These are phyloP conservation scores for Stagonosporopsis tanaceti DNA, from an alignment of 2,329 filamentous ascomycete genomes.

Conservation along the genomic window DNA sequence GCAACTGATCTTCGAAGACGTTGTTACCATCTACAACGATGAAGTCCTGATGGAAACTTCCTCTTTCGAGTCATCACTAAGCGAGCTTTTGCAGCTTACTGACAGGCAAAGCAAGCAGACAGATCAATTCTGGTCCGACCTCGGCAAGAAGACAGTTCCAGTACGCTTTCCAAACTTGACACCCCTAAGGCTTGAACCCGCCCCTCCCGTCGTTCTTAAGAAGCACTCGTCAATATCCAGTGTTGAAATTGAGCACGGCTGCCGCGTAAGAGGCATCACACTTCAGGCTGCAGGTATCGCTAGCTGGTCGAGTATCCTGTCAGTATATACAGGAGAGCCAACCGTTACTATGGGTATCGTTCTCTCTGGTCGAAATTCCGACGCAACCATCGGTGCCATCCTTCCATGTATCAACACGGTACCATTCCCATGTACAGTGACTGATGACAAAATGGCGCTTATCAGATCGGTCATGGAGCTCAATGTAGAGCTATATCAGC, in stretches of 20 bases:
- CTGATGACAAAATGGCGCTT: slow-evolving; percentile 63
- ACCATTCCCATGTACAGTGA: slow-evolving; percentile 70
- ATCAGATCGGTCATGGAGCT: slow-evolving; percentile 70
- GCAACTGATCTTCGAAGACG: slow-evolving; percentile 67
- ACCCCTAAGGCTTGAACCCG: slow-evolving; percentile 59
- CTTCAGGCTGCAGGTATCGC: slow-evolving; percentile 79
- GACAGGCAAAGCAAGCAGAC: slow-evolving; percentile 38
- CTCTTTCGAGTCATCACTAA: slow-evolving; percentile 55
- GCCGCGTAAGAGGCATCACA: slow-evolving; percentile 68
- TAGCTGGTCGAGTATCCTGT: slow-evolving; percentile 78
- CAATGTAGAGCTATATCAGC: slow-evolving; percentile 69
- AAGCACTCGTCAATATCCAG: slow-evolving; percentile 53
- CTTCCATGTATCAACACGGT: slow-evolving; percentile 87
- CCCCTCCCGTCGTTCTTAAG: slow-evolving; percentile 48
- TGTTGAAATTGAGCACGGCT: slow-evolving; percentile 62
- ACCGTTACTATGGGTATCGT: slow-evolving; percentile 81
- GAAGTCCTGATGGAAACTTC: slow-evolving; percentile 28
- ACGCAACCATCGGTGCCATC: slow-evolving; percentile 65
- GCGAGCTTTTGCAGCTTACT: slow-evolving; percentile 54
- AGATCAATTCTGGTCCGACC: slow-evolving; percentile 69
- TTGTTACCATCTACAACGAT: slow-evolving; percentile 56
- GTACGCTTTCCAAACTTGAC: slow-evolving; percentile 81
- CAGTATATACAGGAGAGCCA: slow-evolving; percentile 77
- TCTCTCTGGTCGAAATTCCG: slow-evolving; percentile 74
- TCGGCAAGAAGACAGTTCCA: slow-evolving; percentile 62